A percentile compares a stretch with the other conserved stretches of the same genome.
Conservation (phyloP, 768 basidiomycete genomes). For the Fomitopsis pulvina region DNA sequence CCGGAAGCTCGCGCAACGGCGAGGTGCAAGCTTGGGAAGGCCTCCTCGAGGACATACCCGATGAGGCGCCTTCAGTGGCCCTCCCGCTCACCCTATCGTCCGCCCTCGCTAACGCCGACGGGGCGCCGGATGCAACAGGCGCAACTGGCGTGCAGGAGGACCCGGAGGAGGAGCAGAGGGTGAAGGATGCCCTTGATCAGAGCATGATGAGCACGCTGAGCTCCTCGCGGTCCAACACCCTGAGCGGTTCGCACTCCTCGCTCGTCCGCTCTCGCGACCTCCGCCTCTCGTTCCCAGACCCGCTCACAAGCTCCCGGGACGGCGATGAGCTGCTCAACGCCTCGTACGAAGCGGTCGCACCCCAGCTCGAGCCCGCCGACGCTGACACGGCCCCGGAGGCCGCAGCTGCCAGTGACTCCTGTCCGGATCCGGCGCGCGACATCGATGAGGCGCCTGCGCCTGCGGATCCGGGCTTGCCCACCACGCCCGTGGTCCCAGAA, state of each 20-base stretch:
- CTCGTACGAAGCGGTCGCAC: slow-evolving; percentile 48
- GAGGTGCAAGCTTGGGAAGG: slow-evolving; percentile 79
- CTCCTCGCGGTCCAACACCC: slow-evolving; percentile 61
- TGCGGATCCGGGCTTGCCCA: slow-evolving; percentile 24
- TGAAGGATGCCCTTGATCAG: slow-evolving; percentile 74
- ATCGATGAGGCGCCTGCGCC: slow-evolving; percentile 20
- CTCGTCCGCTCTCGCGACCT: slow-evolving; percentile 64
- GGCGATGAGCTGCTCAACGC: slow-evolving; percentile 48
- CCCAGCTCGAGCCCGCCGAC: slow-evolving; percentile 24
- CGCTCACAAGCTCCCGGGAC: slow-evolving; percentile 64
- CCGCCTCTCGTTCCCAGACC: slow-evolving; percentile 78
- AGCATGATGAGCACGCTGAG: slow-evolving; percentile 77
- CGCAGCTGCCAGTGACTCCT: slow-evolving; percentile 20
- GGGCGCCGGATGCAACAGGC: slow-evolving; percentile 4
- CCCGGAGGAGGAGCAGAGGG: slow-evolving; percentile 56
- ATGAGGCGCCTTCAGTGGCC: slow-evolving; percentile 29
- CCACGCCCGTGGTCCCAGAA: slow-evolving; percentile 30
- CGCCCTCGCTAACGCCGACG: background rate
- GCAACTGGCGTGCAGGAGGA: slow-evolving; percentile 25
- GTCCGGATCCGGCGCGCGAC: background rate
- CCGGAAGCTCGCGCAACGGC: slow-evolving; percentile 58
- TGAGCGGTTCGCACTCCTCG: slow-evolving; percentile 38
- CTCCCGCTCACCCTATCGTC: slow-evolving; percentile 1
- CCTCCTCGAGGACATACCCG: slow-evolving; percentile 55
- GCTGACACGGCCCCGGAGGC: slow-evolving; percentile 12